Evolutionary conservation across 148 eudicot genomes (phyloP).

Genomic region (Rhododendron molle): DNA sequence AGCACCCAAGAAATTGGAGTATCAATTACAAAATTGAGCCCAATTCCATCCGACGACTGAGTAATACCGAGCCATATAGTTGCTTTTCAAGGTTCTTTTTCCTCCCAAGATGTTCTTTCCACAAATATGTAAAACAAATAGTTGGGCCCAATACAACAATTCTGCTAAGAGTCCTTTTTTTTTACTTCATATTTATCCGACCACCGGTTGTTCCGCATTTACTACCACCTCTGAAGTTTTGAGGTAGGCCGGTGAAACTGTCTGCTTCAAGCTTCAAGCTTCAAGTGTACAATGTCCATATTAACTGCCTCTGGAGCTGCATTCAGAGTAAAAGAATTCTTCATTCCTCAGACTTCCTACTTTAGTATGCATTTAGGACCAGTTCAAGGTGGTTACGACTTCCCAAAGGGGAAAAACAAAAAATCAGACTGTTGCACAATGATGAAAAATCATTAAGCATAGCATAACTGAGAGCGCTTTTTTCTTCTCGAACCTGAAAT

Average conservation of each 20-base stretch:
- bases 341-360: background rate
- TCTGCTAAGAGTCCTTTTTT: background rate
- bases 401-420: too few species aligned
- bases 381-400: too few species aligned
- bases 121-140: background rate
- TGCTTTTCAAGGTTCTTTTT: background rate
- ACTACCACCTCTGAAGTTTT: background rate
- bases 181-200: background rate
- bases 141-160: background rate
- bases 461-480: background rate
- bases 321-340: background rate
- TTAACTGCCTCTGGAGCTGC: background rate
- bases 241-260: background rate
- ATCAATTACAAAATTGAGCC: background rate
- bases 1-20: background rate
- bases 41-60: background rate
- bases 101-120: background rate
- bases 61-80: background rate
- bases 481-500: background rate
- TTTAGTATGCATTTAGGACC: background rate
- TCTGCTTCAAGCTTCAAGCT: background rate
- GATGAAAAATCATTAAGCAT: background rate
- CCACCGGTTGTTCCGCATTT: background rate
- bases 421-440: background rate
- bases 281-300: background rate